A percentile compares a stretch with the other conserved stretches of the same genome.
Evolutionary conservation across 2,329 filamentous ascomycete genomes (phyloP).

Genomic region (Ophiostoma novo-ulmi): DNA sequence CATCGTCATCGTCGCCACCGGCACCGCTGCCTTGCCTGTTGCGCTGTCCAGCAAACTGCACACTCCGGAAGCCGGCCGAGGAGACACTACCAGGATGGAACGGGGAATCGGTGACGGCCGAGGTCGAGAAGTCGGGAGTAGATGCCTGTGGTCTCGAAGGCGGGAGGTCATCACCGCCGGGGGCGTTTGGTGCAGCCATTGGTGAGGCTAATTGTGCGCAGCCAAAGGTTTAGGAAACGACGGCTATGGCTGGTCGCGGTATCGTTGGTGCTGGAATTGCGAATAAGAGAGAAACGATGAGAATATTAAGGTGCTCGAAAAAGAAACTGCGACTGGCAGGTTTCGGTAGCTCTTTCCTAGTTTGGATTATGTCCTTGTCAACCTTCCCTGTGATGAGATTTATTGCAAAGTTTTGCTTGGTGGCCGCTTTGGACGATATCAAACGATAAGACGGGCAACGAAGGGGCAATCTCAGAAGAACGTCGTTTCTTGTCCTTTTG

Average conservation of each 20-base stretch:
- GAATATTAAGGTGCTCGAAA: neutral
- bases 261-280: neutral
- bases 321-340: neutral
- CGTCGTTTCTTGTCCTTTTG: neutral
- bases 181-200: constrained; percentile 9
- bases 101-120: constrained; percentile 20
- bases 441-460: neutral
- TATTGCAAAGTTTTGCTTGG: neutral
- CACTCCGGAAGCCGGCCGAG: constrained; percentile 24
- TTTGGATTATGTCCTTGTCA: neutral
- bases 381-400: neutral
- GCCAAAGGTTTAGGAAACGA: neutral
- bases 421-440: neutral
- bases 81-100: constrained; percentile 22
- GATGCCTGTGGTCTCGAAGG: neutral
- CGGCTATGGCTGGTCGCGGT: neutral
- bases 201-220: neutral
- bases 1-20: constrained; percentile 12
- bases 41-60: constrained; percentile 22
- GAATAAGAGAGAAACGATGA: neutral
- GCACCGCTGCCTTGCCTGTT: neutral
- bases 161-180: neutral
- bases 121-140: constrained; percentile 14
- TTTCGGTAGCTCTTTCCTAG: neutral
- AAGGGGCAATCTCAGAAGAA: neutral